Percentiles rank a stretch among this genome's conserved stretches.
Evolutionary conservation across 1,284 basidiomycete species (phyloP).

Genomic region (Pisolithus thermaeus): DNA sequence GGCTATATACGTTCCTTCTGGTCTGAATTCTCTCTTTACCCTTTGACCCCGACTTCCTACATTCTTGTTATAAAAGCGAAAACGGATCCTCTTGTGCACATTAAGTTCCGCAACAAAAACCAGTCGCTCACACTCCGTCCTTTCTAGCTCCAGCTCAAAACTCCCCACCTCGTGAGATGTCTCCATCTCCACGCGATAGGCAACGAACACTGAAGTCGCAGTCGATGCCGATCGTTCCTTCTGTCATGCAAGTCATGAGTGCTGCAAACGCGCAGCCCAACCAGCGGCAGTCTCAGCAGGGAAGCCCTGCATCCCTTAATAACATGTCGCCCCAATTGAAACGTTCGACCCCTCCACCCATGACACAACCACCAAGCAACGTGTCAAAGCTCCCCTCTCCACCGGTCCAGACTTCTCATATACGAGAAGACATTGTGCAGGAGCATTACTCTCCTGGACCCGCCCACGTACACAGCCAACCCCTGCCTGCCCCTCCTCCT

Average conservation of each 20-base stretch:
- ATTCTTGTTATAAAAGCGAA: slow-evolving; percentile 1
- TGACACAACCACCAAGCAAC: slow-evolving; percentile 29
- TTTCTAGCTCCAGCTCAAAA: slow-evolving; percentile 22
- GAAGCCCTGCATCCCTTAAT: slow-evolving; percentile 52
- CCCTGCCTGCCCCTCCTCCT: slow-evolving; percentile 15
- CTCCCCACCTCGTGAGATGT: slow-evolving; percentile 55
- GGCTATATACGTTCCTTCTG: not conserved
- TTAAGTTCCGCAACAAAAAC: slow-evolving; percentile 1
- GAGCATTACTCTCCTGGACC: slow-evolving; percentile 27
- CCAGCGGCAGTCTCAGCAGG: slow-evolving; percentile 37
- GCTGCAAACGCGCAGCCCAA: slow-evolving; percentile 28
- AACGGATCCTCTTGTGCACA: slow-evolving; percentile 8
- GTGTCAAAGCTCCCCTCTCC: slow-evolving; percentile 38
- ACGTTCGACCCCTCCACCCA: slow-evolving; percentile 36
- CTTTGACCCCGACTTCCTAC: not conserved
- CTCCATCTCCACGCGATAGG: slow-evolving; percentile 62
- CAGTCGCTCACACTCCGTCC: slow-evolving; percentile 4
- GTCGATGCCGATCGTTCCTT: slow-evolving; percentile 57
- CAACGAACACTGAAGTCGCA: slow-evolving; percentile 53
- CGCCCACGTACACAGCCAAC: slow-evolving; percentile 16
- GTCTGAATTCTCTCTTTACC: slow-evolving; percentile 1
- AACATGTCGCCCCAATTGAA: slow-evolving; percentile 38
- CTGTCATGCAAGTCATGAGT: slow-evolving; percentile 44
- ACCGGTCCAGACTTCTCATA: slow-evolving; percentile 23
- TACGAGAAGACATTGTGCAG: slow-evolving; percentile 21